Base-by-base conservation (phyloP, 495 filamentous ascomycete genomes). In the Opeltia flavorubescens region DNA sequence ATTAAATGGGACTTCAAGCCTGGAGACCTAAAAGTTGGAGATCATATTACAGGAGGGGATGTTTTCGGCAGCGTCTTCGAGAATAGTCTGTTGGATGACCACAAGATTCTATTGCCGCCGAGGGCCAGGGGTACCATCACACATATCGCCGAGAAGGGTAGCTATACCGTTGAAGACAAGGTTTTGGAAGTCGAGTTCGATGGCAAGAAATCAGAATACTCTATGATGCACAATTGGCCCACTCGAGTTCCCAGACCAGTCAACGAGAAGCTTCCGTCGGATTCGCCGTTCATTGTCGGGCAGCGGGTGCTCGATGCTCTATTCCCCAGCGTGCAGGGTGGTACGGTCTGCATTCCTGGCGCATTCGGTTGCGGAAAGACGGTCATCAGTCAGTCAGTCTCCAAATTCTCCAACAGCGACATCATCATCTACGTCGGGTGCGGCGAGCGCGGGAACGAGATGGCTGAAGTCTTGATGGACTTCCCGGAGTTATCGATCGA, bases 171-270 rank as follows among this genome's bases (percentile, higher is more conserved):
- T 17, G 84, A 85, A 18, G 84, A 94, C 65, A 89, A 93, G 67
- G 80, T 99, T 50, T 69, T 99, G 56, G 93, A 96, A 66, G 70
- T 96, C 41, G 91, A 99, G 61, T 99, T 96, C 57, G 82, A 99
- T 55, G 91, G 93, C 51, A 86, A 86, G 67, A 95, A 89, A 76
- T 77, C 81, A 46, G 84, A 88, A 62, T 86, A 81, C 55, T 76
- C 74, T 57, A 96, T 99, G 91, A 95, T 96, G 89, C 91, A 99
- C 63, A 81, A 81, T 48, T 99, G 91, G 91, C 91, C 91, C n/a
- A 91, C 96, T 47, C 89, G 91, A 71, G 91, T 91, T 29, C 87
- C 93, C 36, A 80, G 91, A 52, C 91, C 91, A 13, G 77, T 80
- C 17, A 84, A 78, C 48, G 93, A 96, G 71, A 94, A 86, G 67